phyloP scores from a whole-genome alignment of 129 eudicot species.

The Flaveria trinervia region DNA sequence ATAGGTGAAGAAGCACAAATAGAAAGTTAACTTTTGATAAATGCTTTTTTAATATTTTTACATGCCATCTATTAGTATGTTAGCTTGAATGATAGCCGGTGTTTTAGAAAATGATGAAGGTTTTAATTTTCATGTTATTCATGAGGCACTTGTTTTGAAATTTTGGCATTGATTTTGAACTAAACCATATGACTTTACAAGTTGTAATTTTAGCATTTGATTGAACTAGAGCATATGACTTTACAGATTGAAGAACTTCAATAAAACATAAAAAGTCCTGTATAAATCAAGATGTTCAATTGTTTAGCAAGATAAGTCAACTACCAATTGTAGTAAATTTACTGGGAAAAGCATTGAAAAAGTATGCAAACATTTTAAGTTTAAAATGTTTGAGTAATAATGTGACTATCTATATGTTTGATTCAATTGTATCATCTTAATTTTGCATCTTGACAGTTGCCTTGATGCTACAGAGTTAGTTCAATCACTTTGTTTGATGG shows the following conservation, averaged over 20 bases:
- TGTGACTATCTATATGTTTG: slow-evolving; percentile 23
- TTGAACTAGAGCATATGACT: slow-evolving; percentile 14
- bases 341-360: slow-evolving; percentile 84
- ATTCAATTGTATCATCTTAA: slow-evolving; percentile 7
- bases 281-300: slow-evolving; percentile 57
- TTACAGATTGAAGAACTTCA: slow-evolving; percentile 58
- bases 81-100: slow-evolving; percentile 18
- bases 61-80: slow-evolving; percentile 30
- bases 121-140: not conserved
- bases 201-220: not conserved
- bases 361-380: slow-evolving; percentile 42
- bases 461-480: slow-evolving; percentile 65
- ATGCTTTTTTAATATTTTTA: slow-evolving; percentile 11
- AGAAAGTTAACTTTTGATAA: not conserved
- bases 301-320: slow-evolving; percentile 23
- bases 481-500: slow-evolving; percentile 59
- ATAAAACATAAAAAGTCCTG: slow-evolving; percentile 50
- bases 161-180: not conserved
- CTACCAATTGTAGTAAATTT: slow-evolving; percentile 61
- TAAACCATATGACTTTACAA: too few relatives aligned
- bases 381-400: slow-evolving; percentile 10
- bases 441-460: slow-evolving; percentile 52
- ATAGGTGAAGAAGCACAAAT: slow-evolving; percentile 21
- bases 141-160: not conserved
- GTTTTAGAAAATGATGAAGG: slow-evolving; percentile 54